Evolutionary conservation across 768 basidiomycete species (phyloP), one percentile per base, ranked within the genome.

Genomic region (Mycena belliarum): DNA sequence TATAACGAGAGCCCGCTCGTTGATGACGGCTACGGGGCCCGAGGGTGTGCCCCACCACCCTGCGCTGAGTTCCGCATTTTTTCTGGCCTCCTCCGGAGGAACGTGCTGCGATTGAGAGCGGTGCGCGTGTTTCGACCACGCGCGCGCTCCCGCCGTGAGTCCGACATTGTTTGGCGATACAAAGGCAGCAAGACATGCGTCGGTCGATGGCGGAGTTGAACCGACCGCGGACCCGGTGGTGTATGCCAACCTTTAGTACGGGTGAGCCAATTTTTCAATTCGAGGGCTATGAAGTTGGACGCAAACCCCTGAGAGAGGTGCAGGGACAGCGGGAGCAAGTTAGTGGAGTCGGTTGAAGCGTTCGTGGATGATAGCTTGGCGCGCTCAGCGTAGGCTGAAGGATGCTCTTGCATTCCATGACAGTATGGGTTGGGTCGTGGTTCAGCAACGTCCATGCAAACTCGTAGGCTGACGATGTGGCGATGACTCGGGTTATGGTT

Each of bases 101-200:
- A 49, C 44, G 29, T 59, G 49, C 16, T 53, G 41, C 2, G 71
- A 55, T 38, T 67, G 68, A 25, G 85, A 87, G 24, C 86, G 74
- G 59, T 85, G 85, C 1, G 79, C 77, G 60, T 88, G 86, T 60
- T 88, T 88, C 3, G 83, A 78, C 85, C 85, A 88, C 7, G 86
- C 85, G 25, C 84, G 79, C 2, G 84, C 81, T 15, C 86, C 86
- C 4, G 81, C 79, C 2, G 76, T 83, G 41, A 88, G 75, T 2
- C 75, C 78, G 32, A 72, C 79, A 20, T 67, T 79, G 59, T 84
- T 86, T 4, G 79, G 70, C 21, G 75, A 60, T 5, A 76, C 68
- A 66, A 83, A 88, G 2, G 85, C 83, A 15, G 70, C 66, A 7
- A 83, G 75, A 65, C 86, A 87, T 9, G 68, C 68, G n/a, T 79